Base-by-base conservation (phyloP, 306 rosid species). In the Dalbergia cochinchinensis region DNA sequence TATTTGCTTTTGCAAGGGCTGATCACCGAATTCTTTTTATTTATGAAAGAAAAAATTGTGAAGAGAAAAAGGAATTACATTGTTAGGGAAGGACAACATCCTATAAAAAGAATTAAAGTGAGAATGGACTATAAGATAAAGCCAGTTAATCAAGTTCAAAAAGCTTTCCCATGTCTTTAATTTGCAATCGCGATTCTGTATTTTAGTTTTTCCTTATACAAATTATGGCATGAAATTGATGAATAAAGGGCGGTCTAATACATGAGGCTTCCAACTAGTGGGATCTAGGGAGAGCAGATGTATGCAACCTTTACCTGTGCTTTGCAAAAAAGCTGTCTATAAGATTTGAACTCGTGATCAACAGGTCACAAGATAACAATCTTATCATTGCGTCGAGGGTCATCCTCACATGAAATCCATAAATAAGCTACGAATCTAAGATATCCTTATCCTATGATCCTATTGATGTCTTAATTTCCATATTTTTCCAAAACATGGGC, bases 1-100 rank as follows among this genome's bases (percentile, higher is more conserved):
- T 73, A 45, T 47, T 59, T 81, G 53, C 54, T 54, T 74, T 22
- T 37, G 60, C 41, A 18, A 26, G n/a, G 53, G 5, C 22, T 73
- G 71, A 73, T 48, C 70, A 75, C 12, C 10, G 18, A 10, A 16
- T 61, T 13, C 39, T 7, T 35, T 58, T 19, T 41, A 65, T 37
- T 57, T 33, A 26, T 18, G 12, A 41, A 60, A 51, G 41, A 58
- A 18, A n/a, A 70, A 16, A 18, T 33, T 13, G 13, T 34, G 19
- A 60, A 26, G 6, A 34, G 60, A 22, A 35, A 42, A 59, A 69
- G 26, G 66, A 39, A 22, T 66, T 53, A 26, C 15, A 55, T 34
- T 34, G 74, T 65, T 13, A 60, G 10, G 54, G 12, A 11, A 20
- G 53, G 44, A 15, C 37, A 64, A 19, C 44, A 8, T 9, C n/a